Base-by-base conservation (phyloP, 441 rosid species). In the Populus hybrid region DNA sequence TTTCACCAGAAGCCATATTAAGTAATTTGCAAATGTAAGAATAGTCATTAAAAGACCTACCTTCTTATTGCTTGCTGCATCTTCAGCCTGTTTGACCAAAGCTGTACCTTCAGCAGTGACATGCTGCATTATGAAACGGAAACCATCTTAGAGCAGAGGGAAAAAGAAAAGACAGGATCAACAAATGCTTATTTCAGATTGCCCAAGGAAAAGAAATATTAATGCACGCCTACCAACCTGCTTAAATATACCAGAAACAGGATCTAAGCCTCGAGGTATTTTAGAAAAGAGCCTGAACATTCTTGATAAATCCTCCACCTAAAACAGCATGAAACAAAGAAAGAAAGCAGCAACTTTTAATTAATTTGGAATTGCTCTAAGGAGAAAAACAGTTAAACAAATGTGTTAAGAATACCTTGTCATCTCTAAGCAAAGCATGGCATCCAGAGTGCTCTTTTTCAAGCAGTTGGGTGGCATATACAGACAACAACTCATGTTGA, bases 381-480 rank as follows among this genome's bases (percentile, higher is more conserved):
- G 24, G 11, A 6, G 32, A 30, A 30, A 30, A 30, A 30, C 32
- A 30, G 32, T 30, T 30, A 30, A 30, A 30, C 32, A 30, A 77
- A 6, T 10, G 42, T 20, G 12, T 11, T 16, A 36, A 57, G 35
- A 30, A 12, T 61, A 95, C 99, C 97, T 94, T 96, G 83, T 94
- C 95, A 76, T 96, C 97, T 81, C 89, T 85, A 69, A 96, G 92
- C 89, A 94, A 86, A 6, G 97, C 93, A 74, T 88, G 95, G 77
- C 95, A 96, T 72, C 99, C 99, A 10, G 98, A 96, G 82, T 90
- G 89, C 89, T 96, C 99, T 76, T 96, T 96, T 74, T 94, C 98
- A 75, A 96, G 87, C 67, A 96, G 84, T 81, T 89, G 91, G 76
- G 76, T 88, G 67, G 92, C 95, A 83, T 84, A 88, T 20, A 87